A percentile compares a stretch with the other conserved stretches of the same genome.
Evolutionary conservation across 805 yeast species (phyloP).

Genomic region (Candida ulmi): DNA sequence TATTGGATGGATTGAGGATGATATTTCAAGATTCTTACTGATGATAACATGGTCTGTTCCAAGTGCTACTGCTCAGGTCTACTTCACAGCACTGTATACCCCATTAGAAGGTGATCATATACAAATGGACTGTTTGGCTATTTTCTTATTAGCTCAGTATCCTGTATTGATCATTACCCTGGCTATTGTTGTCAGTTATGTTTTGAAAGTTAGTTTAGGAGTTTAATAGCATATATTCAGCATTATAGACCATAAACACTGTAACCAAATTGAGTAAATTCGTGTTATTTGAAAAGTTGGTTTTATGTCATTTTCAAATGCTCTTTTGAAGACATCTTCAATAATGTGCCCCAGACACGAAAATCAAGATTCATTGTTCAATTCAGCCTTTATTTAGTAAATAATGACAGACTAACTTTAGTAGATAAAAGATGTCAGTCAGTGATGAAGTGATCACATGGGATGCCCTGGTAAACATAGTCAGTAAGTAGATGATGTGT

Average conservation of each 20-base stretch:
- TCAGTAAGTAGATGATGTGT: constrained; percentile 9
- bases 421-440: too few relatives aligned
- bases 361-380: too few relatives aligned
- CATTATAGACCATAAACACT: too few relatives aligned
- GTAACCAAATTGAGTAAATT: too few relatives aligned
- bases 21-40: constrained; percentile 64
- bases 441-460: constrained; percentile 11
- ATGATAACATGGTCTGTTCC: constrained; percentile 78
- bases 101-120: constrained; percentile 48
- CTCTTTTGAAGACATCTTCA: too few relatives aligned
- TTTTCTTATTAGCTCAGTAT: constrained; percentile 71
- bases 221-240: background rate
- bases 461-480: constrained; percentile 7
- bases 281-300: too few relatives aligned
- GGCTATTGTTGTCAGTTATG: constrained; percentile 48
- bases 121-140: constrained; percentile 82
- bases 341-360: too few relatives aligned
- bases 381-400: too few relatives aligned
- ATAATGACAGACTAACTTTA: too few relatives aligned
- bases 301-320: too few relatives aligned
- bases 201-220: constrained; percentile 12
- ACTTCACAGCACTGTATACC: constrained; percentile 82
- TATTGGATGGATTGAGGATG: constrained; percentile 57
- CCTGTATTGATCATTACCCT: constrained; percentile 58
- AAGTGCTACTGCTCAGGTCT: constrained; percentile 82